Base-by-base conservation (phyloP, 352 stramenopile genomes). In the Globisporangium carolinianum region DNA sequence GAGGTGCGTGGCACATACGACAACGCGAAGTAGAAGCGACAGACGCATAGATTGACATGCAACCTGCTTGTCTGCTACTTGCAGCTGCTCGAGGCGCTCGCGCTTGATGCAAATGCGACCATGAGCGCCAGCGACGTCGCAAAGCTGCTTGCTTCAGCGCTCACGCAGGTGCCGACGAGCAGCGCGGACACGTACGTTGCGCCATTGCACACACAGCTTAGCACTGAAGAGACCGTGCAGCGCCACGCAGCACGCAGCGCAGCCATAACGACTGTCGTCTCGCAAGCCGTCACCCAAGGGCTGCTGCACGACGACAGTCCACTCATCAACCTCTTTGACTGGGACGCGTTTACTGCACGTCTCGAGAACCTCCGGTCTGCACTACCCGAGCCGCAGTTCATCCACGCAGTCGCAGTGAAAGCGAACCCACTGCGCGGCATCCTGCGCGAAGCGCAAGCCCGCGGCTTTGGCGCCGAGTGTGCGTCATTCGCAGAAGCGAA, bases 401-500 rank as follows among this genome's bases (percentile, higher is more conserved):
- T 71, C 55, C 84, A 94, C 53, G 83, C 82, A 17, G 53, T 94
- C 18, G 84, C 84, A 0, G 77, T 94, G 37, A 94, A 94, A 58
- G 70, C 78, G n/a, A 94, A 94, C 45, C 82, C 84, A 5, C 76
- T 86, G 45, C 78, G 78, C 9, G 77, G 80, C 3, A 55, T 91
- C 35, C 58, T 94, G 47, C 70, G 75, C 12, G 73, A 84, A 17
- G 83, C 77, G 9, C 61, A 76, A 15, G 60, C 50, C 2, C 61
- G 60, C 14, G 76, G 77, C 2, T 79, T 88, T n/a, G 85, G 85
- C 24, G 83, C 82, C 52, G 85, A 95, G 60, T 95, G 85, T 49
- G 85, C 85, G 38, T 93, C 83, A 3, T 86, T 93, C 35, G 81
- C 75, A 0, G 85, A 95, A 57, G 85, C 83, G 9, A 89, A 89